A percentile compares a stretch with the other conserved stretches of the same genome.
Conservation (phyloP, 176 grass and related monocot species). For the Thalia dealbata region DNA sequence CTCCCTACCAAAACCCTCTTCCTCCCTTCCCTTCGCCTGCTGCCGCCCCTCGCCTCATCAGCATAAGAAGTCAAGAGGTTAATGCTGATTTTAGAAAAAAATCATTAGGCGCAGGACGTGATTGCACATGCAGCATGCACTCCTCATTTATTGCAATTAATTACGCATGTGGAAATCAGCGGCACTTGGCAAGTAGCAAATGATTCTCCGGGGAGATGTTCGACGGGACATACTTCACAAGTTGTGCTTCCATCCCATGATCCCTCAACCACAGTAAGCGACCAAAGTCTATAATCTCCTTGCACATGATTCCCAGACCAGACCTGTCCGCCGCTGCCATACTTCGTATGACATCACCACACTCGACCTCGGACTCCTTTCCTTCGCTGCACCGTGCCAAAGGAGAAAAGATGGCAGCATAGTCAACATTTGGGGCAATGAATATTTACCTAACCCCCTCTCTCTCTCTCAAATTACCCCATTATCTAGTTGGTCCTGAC, state of each 20-base stretch:
- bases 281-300: conserved; percentile 63
- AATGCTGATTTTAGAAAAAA: no score
- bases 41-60: no score
- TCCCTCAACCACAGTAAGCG: conserved; percentile 52
- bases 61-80: no score
- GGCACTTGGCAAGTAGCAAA: conserved; percentile 44
- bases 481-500: no score
- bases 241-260: conserved; percentile 42
- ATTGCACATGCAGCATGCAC: no score
- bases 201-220: conserved; percentile 77
- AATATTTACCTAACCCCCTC: not conserved
- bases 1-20: no score
- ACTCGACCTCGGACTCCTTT: conserved; percentile 20
- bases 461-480: no score
- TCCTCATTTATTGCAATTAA: no score
- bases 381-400: conserved; percentile 12
- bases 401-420: not conserved
- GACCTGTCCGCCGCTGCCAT: conserved; percentile 43
- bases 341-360: conserved; percentile 33
- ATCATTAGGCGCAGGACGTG: no score
- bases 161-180: no score
- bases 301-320: conserved; percentile 61
- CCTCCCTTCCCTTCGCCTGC: no score
- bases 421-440: not conserved
- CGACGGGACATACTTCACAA: conserved; percentile 58